Conservation (phyloP, 805 yeast species). For the Spathaspora boniae region DNA sequence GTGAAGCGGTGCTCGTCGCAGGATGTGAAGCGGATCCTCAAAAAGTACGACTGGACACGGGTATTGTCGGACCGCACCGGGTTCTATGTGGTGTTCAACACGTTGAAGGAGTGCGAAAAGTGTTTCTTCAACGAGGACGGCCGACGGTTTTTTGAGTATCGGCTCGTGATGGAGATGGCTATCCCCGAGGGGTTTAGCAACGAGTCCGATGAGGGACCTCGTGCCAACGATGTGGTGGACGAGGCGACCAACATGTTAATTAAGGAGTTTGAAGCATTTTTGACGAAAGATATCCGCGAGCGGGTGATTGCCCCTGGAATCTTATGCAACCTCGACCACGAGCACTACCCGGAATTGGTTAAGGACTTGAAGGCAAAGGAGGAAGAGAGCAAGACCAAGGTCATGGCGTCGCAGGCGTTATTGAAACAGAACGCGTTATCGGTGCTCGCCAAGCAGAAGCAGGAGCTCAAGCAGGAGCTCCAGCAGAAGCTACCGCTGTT, state of each 20-base stretch:
- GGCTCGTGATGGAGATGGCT: conserved; percentile 55
- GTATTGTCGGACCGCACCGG: conserved; percentile 64
- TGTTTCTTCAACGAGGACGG: conserved; percentile 66
- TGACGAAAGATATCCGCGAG: conserved; percentile 71
- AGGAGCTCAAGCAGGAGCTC: conserved; percentile 10
- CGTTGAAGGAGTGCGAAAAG: conserved; percentile 51
- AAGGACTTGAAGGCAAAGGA: conserved; percentile 32
- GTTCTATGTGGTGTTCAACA: conserved; percentile 67
- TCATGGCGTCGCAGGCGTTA: conserved; percentile 13
- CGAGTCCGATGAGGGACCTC: background rate
- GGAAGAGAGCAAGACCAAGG: conserved; percentile 18
- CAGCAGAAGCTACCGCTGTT: conserved; percentile 29
- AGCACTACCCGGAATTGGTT: conserved; percentile 50
- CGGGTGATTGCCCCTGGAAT: conserved; percentile 69
- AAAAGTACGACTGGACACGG: conserved; percentile 62
- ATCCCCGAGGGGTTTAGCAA: conserved; percentile 43
- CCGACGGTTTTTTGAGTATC: conserved; percentile 41
- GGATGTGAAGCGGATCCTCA: conserved; percentile 58
- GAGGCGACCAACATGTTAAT: conserved; percentile 58
- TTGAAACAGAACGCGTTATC: conserved; percentile 26
- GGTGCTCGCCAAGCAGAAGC: conserved; percentile 20
- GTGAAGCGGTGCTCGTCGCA: conserved; percentile 45
- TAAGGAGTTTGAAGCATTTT: conserved; percentile 59
- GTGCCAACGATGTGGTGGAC: conserved; percentile 38
- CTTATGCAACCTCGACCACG: conserved; percentile 56